Percentiles rank a stretch among this genome's conserved stretches.
phyloP scores from a whole-genome alignment of 2,329 filamentous ascomycete species.

The Microcyclospora tardicrescens region DNA sequence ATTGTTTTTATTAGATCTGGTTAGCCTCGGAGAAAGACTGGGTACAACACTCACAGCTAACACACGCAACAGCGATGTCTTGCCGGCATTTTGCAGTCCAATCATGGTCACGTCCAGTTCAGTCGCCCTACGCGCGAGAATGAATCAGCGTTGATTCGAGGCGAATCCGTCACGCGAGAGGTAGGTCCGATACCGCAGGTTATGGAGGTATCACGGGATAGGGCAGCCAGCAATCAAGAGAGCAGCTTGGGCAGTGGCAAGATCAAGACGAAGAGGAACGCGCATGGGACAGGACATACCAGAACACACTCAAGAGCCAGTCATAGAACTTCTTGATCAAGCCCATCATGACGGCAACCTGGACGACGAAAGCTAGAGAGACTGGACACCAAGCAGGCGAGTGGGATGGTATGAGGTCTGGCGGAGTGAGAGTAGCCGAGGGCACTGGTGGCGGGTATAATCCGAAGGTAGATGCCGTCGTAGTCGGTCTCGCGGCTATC shows the following conservation, averaged over 20 bases:
- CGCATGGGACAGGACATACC: constrained; percentile 46
- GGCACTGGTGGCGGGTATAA: too few species aligned
- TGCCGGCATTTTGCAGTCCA: constrained; percentile 93
- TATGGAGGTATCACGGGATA: too few species aligned
- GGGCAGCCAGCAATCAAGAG: too few species aligned
- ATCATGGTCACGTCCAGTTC: constrained; percentile 99
- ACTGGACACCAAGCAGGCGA: too few species aligned
- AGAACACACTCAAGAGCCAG: constrained; percentile 95
- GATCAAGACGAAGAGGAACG: constrained; percentile 1
- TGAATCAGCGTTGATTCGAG: constrained; percentile 7
- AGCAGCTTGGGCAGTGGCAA: neutral
- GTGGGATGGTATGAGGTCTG: too few species aligned
- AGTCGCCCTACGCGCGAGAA: constrained; percentile 57
- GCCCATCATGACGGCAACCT: constrained; percentile 54
- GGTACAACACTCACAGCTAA: constrained; percentile 60
- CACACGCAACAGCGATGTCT: constrained; percentile 86
- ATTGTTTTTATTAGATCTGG: constrained; percentile 6
- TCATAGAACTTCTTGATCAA: constrained; percentile 93
- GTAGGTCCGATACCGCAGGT: too few species aligned
- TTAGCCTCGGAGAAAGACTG: constrained; percentile 4
- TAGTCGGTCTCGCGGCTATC: too few species aligned
- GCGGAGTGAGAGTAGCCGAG: too few species aligned
- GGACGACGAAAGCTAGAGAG: too few species aligned
- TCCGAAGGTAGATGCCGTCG: too few species aligned
- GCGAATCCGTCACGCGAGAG: neutral